Percentiles rank a stretch among this genome's conserved stretches.
phyloP scores from a whole-genome alignment of 2,329 filamentous ascomycete species.

The Tolypocladium paradoxum region DNA sequence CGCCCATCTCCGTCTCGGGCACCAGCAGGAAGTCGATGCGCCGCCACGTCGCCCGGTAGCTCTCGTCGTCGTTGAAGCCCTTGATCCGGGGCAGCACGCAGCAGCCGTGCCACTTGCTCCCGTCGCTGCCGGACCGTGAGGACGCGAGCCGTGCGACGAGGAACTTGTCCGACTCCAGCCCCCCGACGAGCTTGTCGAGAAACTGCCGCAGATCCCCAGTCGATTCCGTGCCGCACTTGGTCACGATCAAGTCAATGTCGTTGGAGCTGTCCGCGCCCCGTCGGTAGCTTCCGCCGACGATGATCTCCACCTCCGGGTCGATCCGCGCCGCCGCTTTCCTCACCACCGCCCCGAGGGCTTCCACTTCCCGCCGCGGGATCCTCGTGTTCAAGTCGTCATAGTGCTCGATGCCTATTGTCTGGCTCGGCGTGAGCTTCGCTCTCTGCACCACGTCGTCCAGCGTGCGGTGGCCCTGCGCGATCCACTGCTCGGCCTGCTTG shows the following conservation, averaged over 20 bases:
- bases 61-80: constrained; percentile 18
- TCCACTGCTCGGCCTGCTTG: constrained; percentile 62
- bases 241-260: constrained; percentile 81
- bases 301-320: constrained; percentile 55
- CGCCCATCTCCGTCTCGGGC: constrained; percentile 67
- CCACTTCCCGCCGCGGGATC: constrained; percentile 70
- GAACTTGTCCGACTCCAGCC: constrained; percentile 51
- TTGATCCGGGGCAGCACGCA: constrained; percentile 50
- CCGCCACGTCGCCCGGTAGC: constrained; percentile 51
- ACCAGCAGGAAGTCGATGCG: constrained; percentile 80
- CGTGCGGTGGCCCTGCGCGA: constrained; percentile 61
- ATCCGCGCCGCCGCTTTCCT: constrained; percentile 44
- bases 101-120: constrained; percentile 83
- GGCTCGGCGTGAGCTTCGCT: constrained; percentile 55
- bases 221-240: constrained; percentile 46
- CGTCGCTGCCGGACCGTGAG: constrained; percentile 32
- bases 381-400: constrained; percentile 69
- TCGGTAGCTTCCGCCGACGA: constrained; percentile 76
- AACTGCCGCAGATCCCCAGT: constrained; percentile 49
- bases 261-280: constrained; percentile 64
- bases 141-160: constrained; percentile 60
- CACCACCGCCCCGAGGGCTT: constrained; percentile 56
- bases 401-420: constrained; percentile 66
- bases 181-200: constrained; percentile 50
- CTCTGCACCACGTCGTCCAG: constrained; percentile 57